phyloP scores from a whole-genome alignment of 2,329 filamentous ascomycete genomes.

The Beauveria sp. region DNA sequence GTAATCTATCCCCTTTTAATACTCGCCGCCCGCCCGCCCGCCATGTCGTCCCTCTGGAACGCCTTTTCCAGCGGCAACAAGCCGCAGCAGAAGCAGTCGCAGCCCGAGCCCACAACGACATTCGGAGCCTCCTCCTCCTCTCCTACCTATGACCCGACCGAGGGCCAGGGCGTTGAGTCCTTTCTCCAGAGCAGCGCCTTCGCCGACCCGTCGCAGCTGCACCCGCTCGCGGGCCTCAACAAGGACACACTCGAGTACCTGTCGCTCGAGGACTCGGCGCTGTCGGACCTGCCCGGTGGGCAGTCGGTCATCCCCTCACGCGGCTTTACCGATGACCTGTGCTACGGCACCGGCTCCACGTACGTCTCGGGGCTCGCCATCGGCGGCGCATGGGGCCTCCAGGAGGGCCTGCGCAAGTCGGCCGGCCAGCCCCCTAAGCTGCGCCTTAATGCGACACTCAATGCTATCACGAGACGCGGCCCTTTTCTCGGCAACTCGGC shows the following conservation, averaged over 20 bases:
- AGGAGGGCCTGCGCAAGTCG: constrained; percentile 79
- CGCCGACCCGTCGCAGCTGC: constrained; percentile 79
- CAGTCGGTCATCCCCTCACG: constrained; percentile 87
- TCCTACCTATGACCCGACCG: constrained; percentile 61
- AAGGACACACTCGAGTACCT: constrained; percentile 92
- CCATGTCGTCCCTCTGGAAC: constrained; percentile 54
- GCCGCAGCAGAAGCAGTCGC: constrained; percentile 29
- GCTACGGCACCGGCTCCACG: constrained; percentile 92
- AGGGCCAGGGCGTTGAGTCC: constrained; percentile 72
- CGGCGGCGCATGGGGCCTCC: constrained; percentile 86
- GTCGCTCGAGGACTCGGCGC: constrained; percentile 80
- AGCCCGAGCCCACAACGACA: constrained; percentile 25
- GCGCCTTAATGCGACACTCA: constrained; percentile 86
- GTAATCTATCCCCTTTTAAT: constrained; percentile 7
- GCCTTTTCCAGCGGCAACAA: constrained; percentile 54
- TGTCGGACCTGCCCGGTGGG: constrained; percentile 77
- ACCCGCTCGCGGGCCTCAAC: constrained; percentile 89
- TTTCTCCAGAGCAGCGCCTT: constrained; percentile 73
- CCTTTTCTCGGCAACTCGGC: constrained; percentile 95
- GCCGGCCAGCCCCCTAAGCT: constrained; percentile 76
- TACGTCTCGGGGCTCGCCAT: constrained; percentile 81
- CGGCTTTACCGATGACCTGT: constrained; percentile 96
- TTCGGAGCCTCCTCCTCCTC: constrained; percentile 42
- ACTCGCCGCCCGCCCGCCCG: constrained; percentile 12
- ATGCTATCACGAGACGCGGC: constrained; percentile 85